These are phyloP conservation scores for Cydonia oblonga DNA, from an alignment of 331 rosid genomes.

Conservation along the genomic window DNA sequence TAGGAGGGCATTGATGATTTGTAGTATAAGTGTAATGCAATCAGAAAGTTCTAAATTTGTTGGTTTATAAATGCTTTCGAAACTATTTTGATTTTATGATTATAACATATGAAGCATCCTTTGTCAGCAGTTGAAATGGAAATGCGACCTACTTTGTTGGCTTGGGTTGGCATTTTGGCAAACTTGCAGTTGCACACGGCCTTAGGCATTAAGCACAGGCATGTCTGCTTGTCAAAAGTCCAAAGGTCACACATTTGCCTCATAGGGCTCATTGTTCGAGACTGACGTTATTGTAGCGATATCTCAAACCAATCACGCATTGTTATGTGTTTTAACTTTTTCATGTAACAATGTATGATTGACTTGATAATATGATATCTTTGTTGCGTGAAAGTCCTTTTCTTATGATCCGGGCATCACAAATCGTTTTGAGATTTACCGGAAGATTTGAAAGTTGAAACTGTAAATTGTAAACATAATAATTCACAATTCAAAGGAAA, in stretches of 20 bases:
- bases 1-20: neutral
- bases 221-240: neutral
- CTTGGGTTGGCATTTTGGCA: neutral
- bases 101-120: neutral
- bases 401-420: no score
- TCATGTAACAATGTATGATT: neutral
- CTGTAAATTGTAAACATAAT: no score
- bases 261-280: neutral
- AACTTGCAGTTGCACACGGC: no score
- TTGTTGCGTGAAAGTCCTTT: neutral
- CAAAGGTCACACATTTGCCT: neutral
- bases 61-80: neutral
- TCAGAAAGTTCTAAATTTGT: neutral
- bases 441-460: neutral
- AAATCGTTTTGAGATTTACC: no score
- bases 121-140: neutral
- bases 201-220: neutral
- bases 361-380: neutral
- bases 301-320: no score
- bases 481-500: neutral
- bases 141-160: neutral
- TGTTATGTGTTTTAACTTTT: no score
- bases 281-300: rapidly evolving
- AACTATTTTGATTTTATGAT: neutral
- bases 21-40: neutral